These are phyloP conservation scores for Fusarium acutatum DNA, from an alignment of 2,329 filamentous ascomycete genomes.

Conservation along the genomic window DNA sequence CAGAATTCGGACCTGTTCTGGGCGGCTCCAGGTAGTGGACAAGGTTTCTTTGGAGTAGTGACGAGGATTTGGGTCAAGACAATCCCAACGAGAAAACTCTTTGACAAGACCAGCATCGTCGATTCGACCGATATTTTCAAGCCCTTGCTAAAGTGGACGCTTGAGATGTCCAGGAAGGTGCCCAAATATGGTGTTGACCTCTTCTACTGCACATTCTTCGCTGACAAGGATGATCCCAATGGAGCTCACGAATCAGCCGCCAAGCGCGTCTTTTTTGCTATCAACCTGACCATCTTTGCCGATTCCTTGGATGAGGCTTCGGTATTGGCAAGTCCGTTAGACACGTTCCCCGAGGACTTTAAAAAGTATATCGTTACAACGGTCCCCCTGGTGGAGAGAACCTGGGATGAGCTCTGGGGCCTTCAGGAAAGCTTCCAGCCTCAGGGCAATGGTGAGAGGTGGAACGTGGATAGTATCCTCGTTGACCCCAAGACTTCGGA, in stretches of 20 bases:
- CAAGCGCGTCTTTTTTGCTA: not conserved
- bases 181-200: not conserved
- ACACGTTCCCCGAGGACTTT: not conserved
- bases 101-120: not conserved
- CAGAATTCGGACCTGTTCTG: slow-evolving; percentile 9
- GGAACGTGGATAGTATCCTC: not conserved
- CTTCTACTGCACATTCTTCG: not conserved
- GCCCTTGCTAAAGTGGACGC: not conserved
- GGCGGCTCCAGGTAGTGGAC: slow-evolving; percentile 14
- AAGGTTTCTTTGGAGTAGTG: slow-evolving; percentile 14
- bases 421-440: not conserved
- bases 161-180: not conserved
- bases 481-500: not conserved
- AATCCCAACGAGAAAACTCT: not conserved
- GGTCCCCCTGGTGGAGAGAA: not conserved
- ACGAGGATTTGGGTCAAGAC: slow-evolving; percentile 1
- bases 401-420: not conserved
- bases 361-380: not conserved
- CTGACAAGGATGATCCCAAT: not conserved
- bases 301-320: not conserved
- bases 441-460: not conserved
- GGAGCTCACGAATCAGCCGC: not conserved
- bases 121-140: not conserved
- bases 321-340: not conserved
- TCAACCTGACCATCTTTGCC: not conserved